Conservation (phyloP, 2,329 filamentous ascomycete species). For the Colletotrichum liaoningense region DNA sequence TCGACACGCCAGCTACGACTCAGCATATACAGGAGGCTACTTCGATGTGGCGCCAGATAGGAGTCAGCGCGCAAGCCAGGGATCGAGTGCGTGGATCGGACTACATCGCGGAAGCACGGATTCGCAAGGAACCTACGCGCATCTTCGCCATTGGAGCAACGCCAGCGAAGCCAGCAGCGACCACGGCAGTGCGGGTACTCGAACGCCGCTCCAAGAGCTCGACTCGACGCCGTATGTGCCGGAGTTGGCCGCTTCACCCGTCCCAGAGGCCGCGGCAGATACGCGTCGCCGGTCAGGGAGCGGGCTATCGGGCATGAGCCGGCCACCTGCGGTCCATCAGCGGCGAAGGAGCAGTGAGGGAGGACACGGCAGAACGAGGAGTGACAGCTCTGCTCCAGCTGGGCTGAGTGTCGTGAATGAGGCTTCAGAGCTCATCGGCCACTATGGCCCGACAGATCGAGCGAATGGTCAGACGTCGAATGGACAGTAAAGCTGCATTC, state of each 20-base stretch:
- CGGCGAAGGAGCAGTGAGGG: constrained; percentile 42
- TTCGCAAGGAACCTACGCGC: constrained; percentile 49
- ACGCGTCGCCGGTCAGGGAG: constrained; percentile 43
- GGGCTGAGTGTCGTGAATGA: constrained; percentile 52
- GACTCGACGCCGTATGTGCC: constrained; percentile 48
- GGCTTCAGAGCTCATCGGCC: constrained; percentile 56
- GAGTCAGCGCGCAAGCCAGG: constrained; percentile 37
- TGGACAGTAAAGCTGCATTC: constrained; percentile 10
- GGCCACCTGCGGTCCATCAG: constrained; percentile 42
- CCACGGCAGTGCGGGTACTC: constrained; percentile 38
- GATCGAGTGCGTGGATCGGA: constrained; percentile 36
- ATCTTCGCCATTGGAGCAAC: constrained; percentile 56
- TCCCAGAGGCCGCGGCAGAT: constrained; percentile 35
- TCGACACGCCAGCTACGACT: constrained; percentile 45
- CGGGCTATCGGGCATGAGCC: constrained; percentile 36
- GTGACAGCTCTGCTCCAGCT: constrained; percentile 38
- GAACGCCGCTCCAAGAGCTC: constrained; percentile 50
- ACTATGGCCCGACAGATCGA: constrained; percentile 55
- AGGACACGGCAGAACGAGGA: constrained; percentile 36
- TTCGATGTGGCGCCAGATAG: constrained; percentile 41
- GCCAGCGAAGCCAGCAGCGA: constrained; percentile 55
- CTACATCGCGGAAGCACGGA: constrained; percentile 49
- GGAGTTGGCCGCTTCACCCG: constrained; percentile 50
- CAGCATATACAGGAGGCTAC: constrained; percentile 42
- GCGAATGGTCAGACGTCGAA: constrained; percentile 55